Conservation (phyloP, 2,329 filamentous ascomycete genomes). For the Zasmidium angulare region DNA sequence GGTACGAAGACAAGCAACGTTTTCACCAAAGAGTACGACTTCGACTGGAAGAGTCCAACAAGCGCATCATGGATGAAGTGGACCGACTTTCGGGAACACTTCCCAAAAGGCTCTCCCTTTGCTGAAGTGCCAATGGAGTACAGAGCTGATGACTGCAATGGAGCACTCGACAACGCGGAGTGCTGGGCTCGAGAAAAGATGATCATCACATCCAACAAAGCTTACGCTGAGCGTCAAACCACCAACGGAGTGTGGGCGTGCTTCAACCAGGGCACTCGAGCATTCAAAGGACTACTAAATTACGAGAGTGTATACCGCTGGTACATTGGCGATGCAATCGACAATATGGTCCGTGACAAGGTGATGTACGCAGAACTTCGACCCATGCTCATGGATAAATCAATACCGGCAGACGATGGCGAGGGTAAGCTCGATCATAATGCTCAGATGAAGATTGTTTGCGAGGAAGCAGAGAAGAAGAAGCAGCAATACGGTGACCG, state of each 20-base stretch:
- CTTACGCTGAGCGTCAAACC: conserved; percentile 27
- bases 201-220: conserved; percentile 24
- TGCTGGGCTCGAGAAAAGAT: conserved; percentile 33
- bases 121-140: conserved; percentile 7
- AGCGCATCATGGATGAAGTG: conserved; percentile 46
- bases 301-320: conserved; percentile 62
- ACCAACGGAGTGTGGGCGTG: conserved; percentile 52
- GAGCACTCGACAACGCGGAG: conserved; percentile 23
- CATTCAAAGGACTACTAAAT: conserved; percentile 72
- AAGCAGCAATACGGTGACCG: conserved; percentile 40
- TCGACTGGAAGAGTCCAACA: conserved; percentile 28
- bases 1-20: conserved; percentile 39
- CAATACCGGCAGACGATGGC: conserved; percentile 61
- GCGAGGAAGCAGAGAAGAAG: conserved; percentile 55
- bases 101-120: conserved; percentile 34
- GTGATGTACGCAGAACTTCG: conserved; percentile 72
- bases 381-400: conserved; percentile 68
- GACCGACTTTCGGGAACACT: conserved; percentile 43
- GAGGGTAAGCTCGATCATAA: conserved; percentile 52
- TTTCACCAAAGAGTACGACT: conserved; percentile 52
- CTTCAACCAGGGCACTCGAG: conserved; percentile 69
- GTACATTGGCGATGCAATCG: conserved; percentile 61
- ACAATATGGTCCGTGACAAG: conserved; percentile 63
- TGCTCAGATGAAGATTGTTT: conserved; percentile 62
- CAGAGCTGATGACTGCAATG: conserved; percentile 7